These are phyloP conservation scores for Pseudogymnoascus sp. DNA, from an alignment of 2,329 filamentous ascomycete genomes.

Conservation along the genomic window DNA sequence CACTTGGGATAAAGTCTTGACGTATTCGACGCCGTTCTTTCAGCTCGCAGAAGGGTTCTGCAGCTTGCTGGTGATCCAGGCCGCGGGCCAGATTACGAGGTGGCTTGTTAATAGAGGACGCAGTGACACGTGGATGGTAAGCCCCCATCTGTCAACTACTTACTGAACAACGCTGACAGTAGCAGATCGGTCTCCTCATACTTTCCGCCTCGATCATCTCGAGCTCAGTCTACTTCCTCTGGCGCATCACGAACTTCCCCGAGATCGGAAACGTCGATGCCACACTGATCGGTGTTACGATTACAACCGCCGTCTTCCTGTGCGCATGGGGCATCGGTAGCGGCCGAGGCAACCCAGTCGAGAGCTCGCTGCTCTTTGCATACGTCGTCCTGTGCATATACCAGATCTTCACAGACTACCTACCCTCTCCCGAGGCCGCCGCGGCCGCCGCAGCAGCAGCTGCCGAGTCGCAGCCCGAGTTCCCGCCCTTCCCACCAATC, in stretches of 20 bases:
- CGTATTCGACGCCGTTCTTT: conserved; percentile 89
- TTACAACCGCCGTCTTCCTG: conserved; percentile 87
- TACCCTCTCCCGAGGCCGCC: conserved; percentile 62
- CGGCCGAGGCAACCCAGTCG: conserved; percentile 87
- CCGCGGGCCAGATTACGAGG: conserved; percentile 84
- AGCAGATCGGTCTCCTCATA: conserved; percentile 76
- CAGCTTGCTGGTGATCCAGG: conserved; percentile 90
- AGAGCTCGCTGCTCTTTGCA: conserved; percentile 90
- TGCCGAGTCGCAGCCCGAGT: conserved; percentile 58
- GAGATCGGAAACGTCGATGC: conserved; percentile 89
- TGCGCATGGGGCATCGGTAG: conserved; percentile 91
- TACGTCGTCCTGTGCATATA: conserved; percentile 98
- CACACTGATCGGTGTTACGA: conserved; percentile 81
- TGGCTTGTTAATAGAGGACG: conserved; percentile 84
- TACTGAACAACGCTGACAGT: conserved; percentile 6
- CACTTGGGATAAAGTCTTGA: conserved; percentile 78
- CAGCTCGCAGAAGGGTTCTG: conserved; percentile 95
- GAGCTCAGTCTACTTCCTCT: conserved; percentile 91
- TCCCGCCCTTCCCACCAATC: conserved; percentile 91
- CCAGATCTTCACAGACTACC: conserved; percentile 98
- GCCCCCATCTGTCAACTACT: conserved; percentile 23
- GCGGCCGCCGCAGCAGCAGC: conserved; percentile 44
- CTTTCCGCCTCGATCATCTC: conserved; percentile 87
- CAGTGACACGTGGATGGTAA: conserved; percentile 93
- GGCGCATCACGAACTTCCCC: conserved; percentile 88